Evolutionary conservation across 192 early-diverging fungal species (phyloP).

Genomic region (Coemansia sp.): DNA sequence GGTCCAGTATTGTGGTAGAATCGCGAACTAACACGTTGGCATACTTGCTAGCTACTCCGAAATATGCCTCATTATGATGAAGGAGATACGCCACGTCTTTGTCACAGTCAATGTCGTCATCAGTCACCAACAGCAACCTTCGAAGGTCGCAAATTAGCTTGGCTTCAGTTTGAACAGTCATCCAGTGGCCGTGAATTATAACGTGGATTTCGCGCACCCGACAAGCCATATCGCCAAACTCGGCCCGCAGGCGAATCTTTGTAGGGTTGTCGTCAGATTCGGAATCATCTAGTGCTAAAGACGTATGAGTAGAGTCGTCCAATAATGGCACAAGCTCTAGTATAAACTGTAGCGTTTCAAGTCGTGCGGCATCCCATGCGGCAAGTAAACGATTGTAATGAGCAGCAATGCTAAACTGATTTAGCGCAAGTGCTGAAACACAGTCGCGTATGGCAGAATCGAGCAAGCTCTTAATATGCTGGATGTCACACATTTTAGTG

Average conservation of each 20-base stretch:
- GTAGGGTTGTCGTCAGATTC: slow-evolving; percentile 11
- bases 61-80: slow-evolving; percentile 21
- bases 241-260: slow-evolving; percentile 28
- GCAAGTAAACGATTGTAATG: slow-evolving; percentile 37
- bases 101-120: background rate
- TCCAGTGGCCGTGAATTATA: slow-evolving; percentile 2
- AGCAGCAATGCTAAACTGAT: slow-evolving; percentile 28
- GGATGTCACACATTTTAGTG: background rate
- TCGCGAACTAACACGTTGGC: slow-evolving; percentile 6
- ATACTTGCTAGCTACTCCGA: slow-evolving; percentile 15
- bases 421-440: slow-evolving; percentile 20
- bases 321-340: slow-evolving; percentile 22
- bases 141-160: slow-evolving; percentile 9
- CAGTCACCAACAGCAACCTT: background rate
- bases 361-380: slow-evolving; percentile 28
- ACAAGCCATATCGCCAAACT: slow-evolving; percentile 38
- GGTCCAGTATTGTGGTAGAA: slow-evolving; percentile 6
- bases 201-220: slow-evolving; percentile 17
- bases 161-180: slow-evolving; percentile 1
- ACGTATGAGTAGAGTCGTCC: background rate
- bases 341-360: slow-evolving; percentile 28
- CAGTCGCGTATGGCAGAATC: slow-evolving; percentile 24
- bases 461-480: slow-evolving; percentile 9
- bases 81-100: slow-evolving; percentile 6
- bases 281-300: background rate